Evolutionary conservation across 352 stramenopile species (phyloP).

Genomic region (Phytophthora tubulina): DNA sequence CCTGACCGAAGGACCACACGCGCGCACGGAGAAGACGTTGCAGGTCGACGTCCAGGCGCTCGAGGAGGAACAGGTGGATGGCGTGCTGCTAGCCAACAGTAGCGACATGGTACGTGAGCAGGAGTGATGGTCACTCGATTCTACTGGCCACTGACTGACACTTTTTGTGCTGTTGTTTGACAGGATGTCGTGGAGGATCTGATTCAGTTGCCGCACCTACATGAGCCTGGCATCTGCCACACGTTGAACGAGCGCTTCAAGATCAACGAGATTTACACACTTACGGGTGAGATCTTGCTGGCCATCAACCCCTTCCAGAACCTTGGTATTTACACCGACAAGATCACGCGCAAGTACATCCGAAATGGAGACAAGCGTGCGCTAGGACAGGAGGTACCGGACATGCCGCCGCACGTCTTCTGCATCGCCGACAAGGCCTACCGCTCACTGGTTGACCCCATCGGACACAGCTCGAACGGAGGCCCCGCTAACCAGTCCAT

Average conservation of each 20-base stretch:
- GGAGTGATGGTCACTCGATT: constrained; percentile 22
- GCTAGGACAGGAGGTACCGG: constrained; percentile 65
- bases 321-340: constrained; percentile 88
- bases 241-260: constrained; percentile 93
- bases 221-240: constrained; percentile 96
- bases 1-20: constrained; percentile 60
- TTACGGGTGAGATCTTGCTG: constrained; percentile 85
- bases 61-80: constrained; percentile 68
- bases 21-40: constrained; percentile 58
- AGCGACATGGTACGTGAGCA: constrained; percentile 73
- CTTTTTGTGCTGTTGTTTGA: constrained; percentile 6
- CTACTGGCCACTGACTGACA: constrained; percentile 4
- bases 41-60: constrained; percentile 67
- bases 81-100: constrained; percentile 83
- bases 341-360: constrained; percentile 91
- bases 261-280: constrained; percentile 95
- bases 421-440: constrained; percentile 92
- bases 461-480: constrained; percentile 42
- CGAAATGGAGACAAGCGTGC: constrained; percentile 81
- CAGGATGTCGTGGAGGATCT: constrained; percentile 92
- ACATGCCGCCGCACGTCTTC: constrained; percentile 93
- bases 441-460: constrained; percentile 74
- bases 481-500: constrained; percentile 90
- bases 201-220: constrained; percentile 93
- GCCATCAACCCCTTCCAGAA: constrained; percentile 92